Percentiles rank a stretch among this genome's conserved stretches.
phyloP scores from a whole-genome alignment of 768 basidiomycete genomes.

The Lactifluus rugatus region DNA sequence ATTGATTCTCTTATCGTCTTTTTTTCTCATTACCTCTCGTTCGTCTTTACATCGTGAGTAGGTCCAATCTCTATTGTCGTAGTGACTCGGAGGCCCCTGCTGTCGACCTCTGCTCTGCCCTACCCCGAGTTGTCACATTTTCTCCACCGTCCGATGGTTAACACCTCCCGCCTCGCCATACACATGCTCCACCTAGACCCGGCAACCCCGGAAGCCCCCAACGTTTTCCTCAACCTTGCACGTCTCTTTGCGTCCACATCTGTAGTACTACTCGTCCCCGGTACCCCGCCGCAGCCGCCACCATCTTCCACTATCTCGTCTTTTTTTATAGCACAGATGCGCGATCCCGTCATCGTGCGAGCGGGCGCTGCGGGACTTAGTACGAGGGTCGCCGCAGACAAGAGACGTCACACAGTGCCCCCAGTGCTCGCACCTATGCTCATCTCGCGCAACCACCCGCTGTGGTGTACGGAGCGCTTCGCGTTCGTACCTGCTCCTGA shows the following conservation, averaged over 20 bases:
- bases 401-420: constrained; percentile 31
- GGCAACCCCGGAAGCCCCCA: constrained; percentile 33
- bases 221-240: constrained; percentile 52
- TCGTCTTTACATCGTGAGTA: background rate
- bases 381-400: constrained; percentile 20
- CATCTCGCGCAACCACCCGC: constrained; percentile 33
- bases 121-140: background rate
- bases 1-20: background rate
- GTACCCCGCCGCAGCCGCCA: constrained; percentile 29
- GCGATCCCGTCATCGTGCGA: constrained; percentile 22
- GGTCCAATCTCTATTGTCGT: constrained; percentile 17
- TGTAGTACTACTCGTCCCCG: constrained; percentile 44
- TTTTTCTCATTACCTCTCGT: background rate
- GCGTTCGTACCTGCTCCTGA: constrained; percentile 28
- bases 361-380: constrained; percentile 17
- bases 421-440: constrained; percentile 36
- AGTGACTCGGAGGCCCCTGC: background rate
- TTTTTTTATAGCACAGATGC: background rate
- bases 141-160: constrained; percentile 6
- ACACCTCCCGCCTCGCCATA: constrained; percentile 27
- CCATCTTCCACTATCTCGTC: background rate
- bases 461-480: constrained; percentile 56
- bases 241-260: constrained; percentile 46
- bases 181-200: constrained; percentile 41
- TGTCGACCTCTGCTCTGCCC: background rate